phyloP scores from a whole-genome alignment of 306 rosid genomes.

The Cicer yamashitae region DNA sequence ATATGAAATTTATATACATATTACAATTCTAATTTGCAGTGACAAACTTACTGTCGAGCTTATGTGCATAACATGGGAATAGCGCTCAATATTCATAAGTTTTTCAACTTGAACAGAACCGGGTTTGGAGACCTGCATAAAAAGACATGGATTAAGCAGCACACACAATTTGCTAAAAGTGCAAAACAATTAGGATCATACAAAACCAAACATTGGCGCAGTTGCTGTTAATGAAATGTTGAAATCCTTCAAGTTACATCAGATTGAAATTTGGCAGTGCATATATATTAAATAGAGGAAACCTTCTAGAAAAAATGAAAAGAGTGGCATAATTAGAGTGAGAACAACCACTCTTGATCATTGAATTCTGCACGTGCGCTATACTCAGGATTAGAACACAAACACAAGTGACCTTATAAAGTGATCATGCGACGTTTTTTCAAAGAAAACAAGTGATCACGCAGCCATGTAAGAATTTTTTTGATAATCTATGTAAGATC shows the following conservation, averaged over 20 bases:
- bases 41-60: conserved; percentile 87
- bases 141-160: conserved; percentile 19
- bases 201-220: conserved; percentile 6
- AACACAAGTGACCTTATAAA: not conserved
- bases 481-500: not conserved
- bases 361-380: not conserved
- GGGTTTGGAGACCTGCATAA: conserved; percentile 82
- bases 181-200: conserved; percentile 30
- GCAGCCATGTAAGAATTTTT: not conserved
- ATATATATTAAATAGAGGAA: not conserved
- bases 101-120: conserved; percentile 91
- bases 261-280: conserved; percentile 9
- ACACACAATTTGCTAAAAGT: conserved; percentile 22
- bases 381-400: not conserved
- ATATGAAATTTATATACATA: conserved; percentile 1
- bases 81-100: conserved; percentile 90
- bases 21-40: conserved; percentile 3
- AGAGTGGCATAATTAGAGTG: not conserved
- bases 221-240: conserved; percentile 22
- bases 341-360: conserved; percentile 12
- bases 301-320: not conserved
- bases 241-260: not conserved
- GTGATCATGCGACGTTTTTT: not conserved
- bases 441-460: too few species aligned
- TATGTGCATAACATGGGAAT: conserved; percentile 98